A percentile compares a stretch with the other conserved stretches of the same genome.
These are phyloP conservation scores for Talaromyces sp. DNA, from an alignment of 2,329 filamentous ascomycete species.

Conservation along the genomic window DNA sequence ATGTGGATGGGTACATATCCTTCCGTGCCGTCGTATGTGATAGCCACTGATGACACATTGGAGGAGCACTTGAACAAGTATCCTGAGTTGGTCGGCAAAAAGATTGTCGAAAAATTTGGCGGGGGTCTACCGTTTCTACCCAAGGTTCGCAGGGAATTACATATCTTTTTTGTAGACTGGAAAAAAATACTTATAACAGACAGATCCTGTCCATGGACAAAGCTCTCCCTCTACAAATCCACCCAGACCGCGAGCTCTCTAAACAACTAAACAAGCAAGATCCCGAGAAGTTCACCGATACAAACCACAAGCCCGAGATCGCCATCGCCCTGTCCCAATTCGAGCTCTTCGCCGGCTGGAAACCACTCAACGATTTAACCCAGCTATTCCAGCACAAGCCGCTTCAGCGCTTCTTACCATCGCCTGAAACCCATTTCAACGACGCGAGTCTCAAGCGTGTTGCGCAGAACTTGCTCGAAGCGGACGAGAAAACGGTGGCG, in stretches of 20 bases:
- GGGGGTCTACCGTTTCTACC: constrained; percentile 67
- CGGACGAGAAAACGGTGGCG: constrained; percentile 50
- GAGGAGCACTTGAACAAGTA: constrained; percentile 62
- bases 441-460: constrained; percentile 56
- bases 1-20: constrained; percentile 79
- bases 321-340: constrained; percentile 67
- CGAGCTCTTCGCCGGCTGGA: constrained; percentile 73
- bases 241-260: constrained; percentile 66
- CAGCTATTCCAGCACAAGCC: constrained; percentile 53
- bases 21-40: constrained; percentile 60
- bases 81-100: constrained; percentile 59
- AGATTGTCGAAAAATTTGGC: constrained; percentile 58
- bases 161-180: background rate
- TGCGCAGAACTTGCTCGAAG: constrained; percentile 50
- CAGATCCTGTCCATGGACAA: constrained; percentile 69
- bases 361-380: constrained; percentile 58
- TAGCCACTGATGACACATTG: constrained; percentile 60
- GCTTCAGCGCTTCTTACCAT: constrained; percentile 52
- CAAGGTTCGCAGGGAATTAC: constrained; percentile 46
- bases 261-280: constrained; percentile 59
- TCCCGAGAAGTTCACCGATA: constrained; percentile 63
- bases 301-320: constrained; percentile 78
- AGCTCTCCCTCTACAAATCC: constrained; percentile 69
- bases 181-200: background rate
- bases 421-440: constrained; percentile 45